Evolutionary conservation across 768 basidiomycete genomes (phyloP), one percentile per base, ranked within the genome.

Genomic region (Lactarius indigo): DNA sequence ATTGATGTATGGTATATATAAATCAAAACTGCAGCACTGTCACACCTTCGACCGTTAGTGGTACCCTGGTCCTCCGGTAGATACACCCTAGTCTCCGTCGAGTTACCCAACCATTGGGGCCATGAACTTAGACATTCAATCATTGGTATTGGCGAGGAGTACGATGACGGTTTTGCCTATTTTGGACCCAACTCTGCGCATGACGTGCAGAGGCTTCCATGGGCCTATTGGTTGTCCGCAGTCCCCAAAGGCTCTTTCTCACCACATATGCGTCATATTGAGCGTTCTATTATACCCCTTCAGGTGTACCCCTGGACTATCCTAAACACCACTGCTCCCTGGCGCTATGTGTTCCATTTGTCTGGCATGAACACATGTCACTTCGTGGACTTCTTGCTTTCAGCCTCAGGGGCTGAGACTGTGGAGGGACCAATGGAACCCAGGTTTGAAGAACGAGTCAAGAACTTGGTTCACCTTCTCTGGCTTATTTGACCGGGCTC

Each of bases 91-190:
- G 17, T 33, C 28, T 33, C 18, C 7, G 17, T 33, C 31, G 28
- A 31, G 26, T 31, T 31, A 28, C 18, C 28, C 55, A 30, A 9
- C 17, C 17, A 1, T 18, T 30, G 17, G 33, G 30, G 76, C 7
- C 91, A 91, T 71, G 91, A 92, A 75, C 83, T 92, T 1, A 91
- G 91, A 0, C 91, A 93, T 76, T 90, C 89, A 28, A 84, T 92
- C 57, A 89, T 92, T 70, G 78, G 84, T 8, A 87, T 91, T 23
- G 91, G 91, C 5, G 91, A 92, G 76, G 91, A 92, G 76, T 92
- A 93, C 72, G 91, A 92, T 69, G 91, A 90, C 15, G 91, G 89
- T 5, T 85, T 76, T 67, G 87, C 80, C 3, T 93, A 92, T 74
- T 90, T 82, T 70, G 91, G 91, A 18, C 80, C 82, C 41, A 90